phyloP scores from a whole-genome alignment of 768 basidiomycete species.

The Lyophyllum semitale region DNA sequence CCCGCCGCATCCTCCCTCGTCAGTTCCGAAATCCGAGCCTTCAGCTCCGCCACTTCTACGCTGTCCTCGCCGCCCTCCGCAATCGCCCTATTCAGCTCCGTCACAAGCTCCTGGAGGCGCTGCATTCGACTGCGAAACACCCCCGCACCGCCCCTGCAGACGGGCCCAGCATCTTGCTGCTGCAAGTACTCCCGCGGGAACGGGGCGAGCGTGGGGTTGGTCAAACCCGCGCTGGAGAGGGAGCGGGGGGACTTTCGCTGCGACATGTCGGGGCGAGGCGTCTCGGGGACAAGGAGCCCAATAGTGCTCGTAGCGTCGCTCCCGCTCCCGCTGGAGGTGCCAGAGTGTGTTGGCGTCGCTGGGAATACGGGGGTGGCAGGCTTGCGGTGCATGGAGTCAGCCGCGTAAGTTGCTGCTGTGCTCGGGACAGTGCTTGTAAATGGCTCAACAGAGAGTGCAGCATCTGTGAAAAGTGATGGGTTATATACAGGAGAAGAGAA shows the following conservation, averaged over 20 bases:
- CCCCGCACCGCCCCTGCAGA: not conserved
- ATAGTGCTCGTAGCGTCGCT: not conserved
- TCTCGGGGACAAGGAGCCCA: too few relatives aligned
- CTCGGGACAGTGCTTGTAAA: not conserved
- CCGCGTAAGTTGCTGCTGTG: not conserved
- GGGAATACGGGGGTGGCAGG: not conserved
- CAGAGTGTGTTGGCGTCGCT: not conserved
- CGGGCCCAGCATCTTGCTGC: not conserved
- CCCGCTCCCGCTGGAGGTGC: not conserved
- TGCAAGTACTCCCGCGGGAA: too few relatives aligned
- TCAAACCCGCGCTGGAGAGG: not conserved
- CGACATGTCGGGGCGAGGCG: too few relatives aligned
- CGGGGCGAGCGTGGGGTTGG: not conserved
- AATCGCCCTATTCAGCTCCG: slow-evolving; percentile 4
- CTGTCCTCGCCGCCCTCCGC: not conserved
- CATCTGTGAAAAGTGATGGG: not conserved
- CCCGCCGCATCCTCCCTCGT: slow-evolving; percentile 1
- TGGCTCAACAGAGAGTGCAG: not conserved
- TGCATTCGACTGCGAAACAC: slow-evolving; percentile 1
- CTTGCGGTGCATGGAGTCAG: not conserved
- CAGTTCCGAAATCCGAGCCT: slow-evolving; percentile 5
- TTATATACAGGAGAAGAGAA: not conserved
- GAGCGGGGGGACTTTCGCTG: too few relatives aligned
- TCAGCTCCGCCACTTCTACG: slow-evolving; percentile 3
- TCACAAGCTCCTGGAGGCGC: slow-evolving; percentile 7